Evolutionary conservation across 75 land plant genomes (phyloP).

Genomic region (Sequoiadendron giganteum): DNA sequence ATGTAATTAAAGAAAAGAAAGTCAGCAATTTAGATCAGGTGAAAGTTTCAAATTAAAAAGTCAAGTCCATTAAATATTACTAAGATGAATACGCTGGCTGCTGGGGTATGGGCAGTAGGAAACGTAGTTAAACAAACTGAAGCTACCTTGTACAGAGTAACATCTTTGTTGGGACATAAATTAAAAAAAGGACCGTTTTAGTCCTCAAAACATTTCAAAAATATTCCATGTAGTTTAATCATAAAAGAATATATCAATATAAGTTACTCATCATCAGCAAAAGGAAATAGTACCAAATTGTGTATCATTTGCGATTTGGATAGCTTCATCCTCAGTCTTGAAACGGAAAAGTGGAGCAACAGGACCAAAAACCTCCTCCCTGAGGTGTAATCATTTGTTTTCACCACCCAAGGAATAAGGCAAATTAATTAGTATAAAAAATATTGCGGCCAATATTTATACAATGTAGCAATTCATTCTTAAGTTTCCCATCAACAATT

Average conservation of each 20-base stretch:
- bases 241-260: not conserved
- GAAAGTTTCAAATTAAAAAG: no score
- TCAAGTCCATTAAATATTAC: no score
- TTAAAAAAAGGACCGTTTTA: not conserved
- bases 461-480: not conserved
- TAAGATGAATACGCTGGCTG: no score
- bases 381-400: constrained; percentile 17
- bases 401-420: not conserved
- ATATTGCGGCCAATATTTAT: not conserved
- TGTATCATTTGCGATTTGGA: constrained; percentile 85
- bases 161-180: not conserved
- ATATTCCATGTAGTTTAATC: not conserved
- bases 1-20: no score
- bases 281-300: constrained; percentile 58
- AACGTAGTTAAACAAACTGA: no score
- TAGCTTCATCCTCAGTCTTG: constrained; percentile 90
- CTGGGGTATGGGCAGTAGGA: no score
- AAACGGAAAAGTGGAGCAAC: constrained; percentile 94
- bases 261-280: not conserved
- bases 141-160: not conserved
- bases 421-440: not conserved
- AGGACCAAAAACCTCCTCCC: constrained; percentile 99
- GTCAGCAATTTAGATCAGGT: no score
- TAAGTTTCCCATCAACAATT: constrained; percentile 11
- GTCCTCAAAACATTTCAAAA: not conserved